Percentiles rank a stretch among this genome's conserved stretches.
phyloP scores from a whole-genome alignment of 164 flowering plant species.

The Vitis cinerea region DNA sequence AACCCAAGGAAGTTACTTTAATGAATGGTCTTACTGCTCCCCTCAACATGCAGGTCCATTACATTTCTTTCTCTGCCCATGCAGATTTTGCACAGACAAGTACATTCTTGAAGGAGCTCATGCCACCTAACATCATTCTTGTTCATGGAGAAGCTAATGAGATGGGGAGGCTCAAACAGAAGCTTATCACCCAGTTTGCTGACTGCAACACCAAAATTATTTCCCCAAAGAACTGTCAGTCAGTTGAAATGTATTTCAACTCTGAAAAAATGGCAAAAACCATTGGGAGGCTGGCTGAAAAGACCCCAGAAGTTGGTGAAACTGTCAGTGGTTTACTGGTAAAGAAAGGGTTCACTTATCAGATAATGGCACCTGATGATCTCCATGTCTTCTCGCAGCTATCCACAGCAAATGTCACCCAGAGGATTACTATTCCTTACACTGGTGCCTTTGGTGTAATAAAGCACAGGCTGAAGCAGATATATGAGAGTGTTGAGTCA shows the following conservation, averaged over 20 bases:
- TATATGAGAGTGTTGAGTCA: constrained; percentile 82
- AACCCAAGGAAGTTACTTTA: constrained; percentile 93
- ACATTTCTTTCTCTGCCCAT: constrained; percentile 96
- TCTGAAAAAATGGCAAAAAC: constrained; percentile 96
- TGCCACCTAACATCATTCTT: constrained; percentile 93
- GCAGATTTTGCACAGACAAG: constrained; percentile 94
- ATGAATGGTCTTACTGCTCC: constrained; percentile 90
- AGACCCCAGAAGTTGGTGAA: constrained; percentile 77
- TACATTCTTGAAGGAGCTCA: constrained; percentile 79
- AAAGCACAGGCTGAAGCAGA: constrained; percentile 72
- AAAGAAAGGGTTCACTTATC: constrained; percentile 91
- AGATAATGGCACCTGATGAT: constrained; percentile 95
- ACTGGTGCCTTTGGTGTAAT: constrained; percentile 82
- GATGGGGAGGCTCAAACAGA: constrained; percentile 94
- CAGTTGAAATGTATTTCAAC: constrained; percentile 94
- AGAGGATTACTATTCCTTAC: constrained; percentile 83
- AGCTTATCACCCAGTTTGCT: constrained; percentile 66
- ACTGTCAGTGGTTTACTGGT: constrained; percentile 86
- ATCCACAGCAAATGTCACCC: constrained; percentile 71
- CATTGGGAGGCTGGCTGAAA: constrained; percentile 83
- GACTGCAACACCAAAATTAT: constrained; percentile 76
- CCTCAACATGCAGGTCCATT: constrained; percentile 93
- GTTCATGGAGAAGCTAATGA: constrained; percentile 95
- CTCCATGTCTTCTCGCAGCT: constrained; percentile 88
- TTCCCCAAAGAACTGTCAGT: constrained; percentile 92